A percentile compares a stretch with the other conserved stretches of the same genome.
phyloP scores from a whole-genome alignment of 352 stramenopile species.

The Aphanomyces invadans region DNA sequence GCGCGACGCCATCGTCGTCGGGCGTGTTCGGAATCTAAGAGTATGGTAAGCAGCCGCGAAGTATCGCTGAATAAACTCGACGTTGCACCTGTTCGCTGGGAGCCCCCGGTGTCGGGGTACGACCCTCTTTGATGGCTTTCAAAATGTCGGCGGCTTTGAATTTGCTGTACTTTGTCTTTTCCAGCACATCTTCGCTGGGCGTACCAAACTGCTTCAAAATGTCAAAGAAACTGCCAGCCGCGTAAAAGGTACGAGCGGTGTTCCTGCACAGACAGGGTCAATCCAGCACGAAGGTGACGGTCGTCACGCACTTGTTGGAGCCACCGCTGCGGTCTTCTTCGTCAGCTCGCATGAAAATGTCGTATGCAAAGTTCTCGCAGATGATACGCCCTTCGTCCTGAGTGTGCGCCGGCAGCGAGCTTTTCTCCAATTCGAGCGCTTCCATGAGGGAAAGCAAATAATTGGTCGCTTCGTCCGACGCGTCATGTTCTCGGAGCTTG shows the following conservation, averaged over 20 bases:
- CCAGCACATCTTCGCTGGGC: conserved; percentile 69
- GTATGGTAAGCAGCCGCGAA: neutral
- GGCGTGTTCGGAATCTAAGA: neutral
- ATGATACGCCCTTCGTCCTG: conserved; percentile 89
- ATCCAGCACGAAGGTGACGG: neutral
- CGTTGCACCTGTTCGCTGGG: conserved; percentile 27
- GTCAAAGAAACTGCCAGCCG: conserved; percentile 93
- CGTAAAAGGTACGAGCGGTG: conserved; percentile 95
- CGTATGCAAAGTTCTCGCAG: conserved; percentile 80
- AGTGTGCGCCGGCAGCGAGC: conserved; percentile 81
- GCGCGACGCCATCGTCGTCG: neutral
- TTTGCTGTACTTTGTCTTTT: conserved; percentile 92
- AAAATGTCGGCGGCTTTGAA: conserved; percentile 94
- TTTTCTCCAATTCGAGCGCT: conserved; percentile 88
- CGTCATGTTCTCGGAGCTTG: conserved; percentile 74
- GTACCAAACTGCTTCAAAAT: conserved; percentile 94
- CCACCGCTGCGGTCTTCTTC: conserved; percentile 86
- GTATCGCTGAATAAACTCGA: neutral
- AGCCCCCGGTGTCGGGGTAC: conserved; percentile 67
- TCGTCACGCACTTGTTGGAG: conserved; percentile 72
- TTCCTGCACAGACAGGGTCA: conserved; percentile 36
- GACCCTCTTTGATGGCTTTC: conserved; percentile 92
- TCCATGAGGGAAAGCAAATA: conserved; percentile 89
- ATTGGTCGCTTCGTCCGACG: conserved; percentile 69
- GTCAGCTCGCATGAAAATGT: conserved; percentile 93